These are phyloP conservation scores for Zygoascus biomembranicola DNA, from an alignment of 805 yeast species.

Conservation along the genomic window DNA sequence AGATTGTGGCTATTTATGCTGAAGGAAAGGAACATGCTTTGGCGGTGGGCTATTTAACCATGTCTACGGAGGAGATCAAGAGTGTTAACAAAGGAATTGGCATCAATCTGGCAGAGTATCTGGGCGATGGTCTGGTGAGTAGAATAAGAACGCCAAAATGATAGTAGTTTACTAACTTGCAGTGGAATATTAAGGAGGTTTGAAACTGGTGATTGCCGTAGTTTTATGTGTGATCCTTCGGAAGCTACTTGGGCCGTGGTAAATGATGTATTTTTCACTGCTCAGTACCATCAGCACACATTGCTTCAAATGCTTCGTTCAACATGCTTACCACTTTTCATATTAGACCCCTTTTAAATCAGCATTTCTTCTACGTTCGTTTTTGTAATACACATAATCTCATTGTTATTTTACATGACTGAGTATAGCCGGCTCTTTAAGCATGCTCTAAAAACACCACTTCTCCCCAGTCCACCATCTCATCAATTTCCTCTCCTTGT, in stretches of 20 bases:
- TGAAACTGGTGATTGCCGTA: neutral
- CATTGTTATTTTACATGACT: too few species aligned
- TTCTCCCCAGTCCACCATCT: neutral
- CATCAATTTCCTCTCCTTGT: neutral
- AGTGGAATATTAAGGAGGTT: neutral
- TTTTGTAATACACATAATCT: too few species aligned
- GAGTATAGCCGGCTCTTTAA: neutral
- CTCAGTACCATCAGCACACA: too few species aligned
- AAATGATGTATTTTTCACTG: too few species aligned
- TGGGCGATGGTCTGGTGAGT: constrained; percentile 69
- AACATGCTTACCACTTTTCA: too few species aligned
- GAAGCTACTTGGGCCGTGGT: too few species aligned
- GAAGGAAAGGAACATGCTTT: constrained; percentile 89
- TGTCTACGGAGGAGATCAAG: constrained; percentile 88
- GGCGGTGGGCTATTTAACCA: constrained; percentile 79
- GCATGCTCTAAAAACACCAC: neutral
- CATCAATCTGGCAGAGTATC: constrained; percentile 69
- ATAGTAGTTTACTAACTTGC: neutral
- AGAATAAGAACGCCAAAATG: neutral
- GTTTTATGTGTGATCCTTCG: too few species aligned
- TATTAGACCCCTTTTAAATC: too few species aligned
- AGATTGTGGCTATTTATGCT: constrained; percentile 77
- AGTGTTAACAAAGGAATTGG: constrained; percentile 81
- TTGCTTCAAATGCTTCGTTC: too few species aligned
- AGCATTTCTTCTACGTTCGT: too few species aligned